Conservation (phyloP, 208 protist genomes). For the Acanthamoeba lugdunensis region DNA sequence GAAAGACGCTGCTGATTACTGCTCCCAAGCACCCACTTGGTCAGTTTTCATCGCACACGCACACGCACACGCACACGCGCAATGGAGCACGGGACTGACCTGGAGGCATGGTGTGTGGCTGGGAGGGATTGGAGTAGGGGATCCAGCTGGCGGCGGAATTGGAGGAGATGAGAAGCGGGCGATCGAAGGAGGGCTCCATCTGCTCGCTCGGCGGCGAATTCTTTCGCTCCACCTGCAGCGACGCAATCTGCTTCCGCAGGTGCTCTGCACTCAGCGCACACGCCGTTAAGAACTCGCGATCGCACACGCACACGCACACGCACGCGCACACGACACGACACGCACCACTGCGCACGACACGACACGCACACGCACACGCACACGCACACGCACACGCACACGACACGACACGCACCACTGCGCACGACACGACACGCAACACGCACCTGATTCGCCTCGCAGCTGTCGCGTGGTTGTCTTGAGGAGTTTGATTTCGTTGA, state of each 20-base stretch:
- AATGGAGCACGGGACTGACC: not conserved
- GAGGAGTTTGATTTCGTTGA: conserved; percentile 63
- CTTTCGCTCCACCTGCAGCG: conserved; percentile 52
- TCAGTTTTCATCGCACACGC: too few species aligned
- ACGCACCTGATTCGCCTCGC: not conserved
- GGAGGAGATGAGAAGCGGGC: conserved; percentile 23
- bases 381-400: too few species aligned
- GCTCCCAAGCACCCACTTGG: not conserved
- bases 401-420: too few species aligned
- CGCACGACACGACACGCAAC: not conserved
- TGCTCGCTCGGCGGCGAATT: conserved; percentile 6
- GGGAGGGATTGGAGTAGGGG: conserved; percentile 9
- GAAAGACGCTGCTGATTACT: conserved; percentile 45
- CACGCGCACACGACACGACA: not conserved
- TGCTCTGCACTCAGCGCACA: not conserved
- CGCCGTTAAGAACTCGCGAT: not conserved
- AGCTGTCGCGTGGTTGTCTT: conserved; percentile 57
- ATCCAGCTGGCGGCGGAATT: not conserved
- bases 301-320: not conserved
- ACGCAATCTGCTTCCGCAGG: conserved; percentile 21
- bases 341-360: not conserved
- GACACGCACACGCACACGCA: too few species aligned
- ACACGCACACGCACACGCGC: not conserved
- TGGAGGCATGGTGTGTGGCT: conserved; percentile 18
- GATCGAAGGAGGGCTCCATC: not conserved